phyloP scores from a whole-genome alignment of 2,329 filamentous ascomycete species.

The Paraconiothyrium brasiliense region DNA sequence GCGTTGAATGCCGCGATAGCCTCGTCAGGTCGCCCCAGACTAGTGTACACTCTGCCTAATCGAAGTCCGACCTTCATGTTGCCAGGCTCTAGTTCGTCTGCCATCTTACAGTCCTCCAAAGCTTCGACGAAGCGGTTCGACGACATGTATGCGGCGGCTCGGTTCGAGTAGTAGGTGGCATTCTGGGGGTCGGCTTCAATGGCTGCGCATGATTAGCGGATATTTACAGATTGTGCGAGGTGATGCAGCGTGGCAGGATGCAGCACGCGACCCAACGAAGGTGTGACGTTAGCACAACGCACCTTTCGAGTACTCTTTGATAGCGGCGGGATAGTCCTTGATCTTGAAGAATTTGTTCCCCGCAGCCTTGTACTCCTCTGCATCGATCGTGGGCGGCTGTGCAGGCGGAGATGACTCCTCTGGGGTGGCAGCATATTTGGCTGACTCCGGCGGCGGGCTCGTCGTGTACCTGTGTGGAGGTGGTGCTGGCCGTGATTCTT shows the following conservation, averaged over 20 bases:
- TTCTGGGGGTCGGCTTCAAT: constrained; percentile 87
- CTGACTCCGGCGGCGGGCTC: constrained; percentile 57
- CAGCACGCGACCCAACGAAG: constrained; percentile 25
- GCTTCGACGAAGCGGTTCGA: constrained; percentile 81
- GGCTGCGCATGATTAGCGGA: constrained; percentile 64
- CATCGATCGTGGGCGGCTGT: constrained; percentile 71
- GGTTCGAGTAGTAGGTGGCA: constrained; percentile 91
- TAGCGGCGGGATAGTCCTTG: constrained; percentile 85
- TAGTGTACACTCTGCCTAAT: constrained; percentile 88
- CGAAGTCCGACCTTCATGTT: constrained; percentile 90
- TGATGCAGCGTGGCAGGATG: constrained; percentile 25
- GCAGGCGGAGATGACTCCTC: constrained; percentile 51
- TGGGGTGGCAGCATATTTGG: constrained; percentile 49
- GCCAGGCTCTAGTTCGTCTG: constrained; percentile 82
- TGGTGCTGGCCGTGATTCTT: constrained; percentile 67
- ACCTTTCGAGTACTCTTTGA: constrained; percentile 97
- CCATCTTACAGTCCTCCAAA: constrained; percentile 84
- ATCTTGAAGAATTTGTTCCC: constrained; percentile 99
- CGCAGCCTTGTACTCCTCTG: constrained; percentile 88
- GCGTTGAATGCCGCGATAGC: constrained; percentile 83
- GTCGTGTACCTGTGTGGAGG: constrained; percentile 72
- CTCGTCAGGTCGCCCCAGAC: constrained; percentile 84
- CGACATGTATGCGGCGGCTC: constrained; percentile 92
- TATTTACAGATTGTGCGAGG: constrained; percentile 22
- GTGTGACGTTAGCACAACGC: constrained; percentile 44